phyloP scores from a whole-genome alignment of 2,329 filamentous ascomycete genomes.

The Penicillium rolfsii region DNA sequence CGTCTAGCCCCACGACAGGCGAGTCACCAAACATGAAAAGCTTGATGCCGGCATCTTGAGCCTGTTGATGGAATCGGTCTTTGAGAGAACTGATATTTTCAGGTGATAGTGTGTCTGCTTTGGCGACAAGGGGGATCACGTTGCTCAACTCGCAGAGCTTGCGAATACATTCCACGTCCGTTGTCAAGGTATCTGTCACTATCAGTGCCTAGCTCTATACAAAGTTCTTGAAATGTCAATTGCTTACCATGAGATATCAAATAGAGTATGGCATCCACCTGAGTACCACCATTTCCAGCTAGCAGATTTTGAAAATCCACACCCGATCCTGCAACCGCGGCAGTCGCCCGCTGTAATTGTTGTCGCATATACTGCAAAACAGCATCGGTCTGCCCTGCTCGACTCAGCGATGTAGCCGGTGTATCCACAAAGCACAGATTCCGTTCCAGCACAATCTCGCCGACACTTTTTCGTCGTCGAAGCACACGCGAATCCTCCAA shows the following conservation, averaged over 20 bases:
- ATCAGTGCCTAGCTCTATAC: background rate
- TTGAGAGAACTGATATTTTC: constrained; percentile 65
- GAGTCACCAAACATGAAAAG: constrained; percentile 67
- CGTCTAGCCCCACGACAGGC: constrained; percentile 27
- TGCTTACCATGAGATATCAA: constrained; percentile 69
- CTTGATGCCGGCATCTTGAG: constrained; percentile 56
- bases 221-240: constrained; percentile 28
- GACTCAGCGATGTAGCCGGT: constrained; percentile 60
- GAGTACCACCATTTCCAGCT: constrained; percentile 77
- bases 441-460: constrained; percentile 79
- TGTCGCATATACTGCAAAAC: constrained; percentile 74
- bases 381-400: constrained; percentile 58
- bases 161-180: constrained; percentile 73
- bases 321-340: constrained; percentile 66
- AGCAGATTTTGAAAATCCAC: constrained; percentile 75
- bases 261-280: constrained; percentile 86
- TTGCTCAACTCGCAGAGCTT: constrained; percentile 75
- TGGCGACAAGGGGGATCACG: constrained; percentile 79
- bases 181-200: constrained; percentile 57
- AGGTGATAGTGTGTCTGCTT: constrained; percentile 68
- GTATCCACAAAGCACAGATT: constrained; percentile 95
- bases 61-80: constrained; percentile 46
- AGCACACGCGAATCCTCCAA: constrained; percentile 66
- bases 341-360: constrained; percentile 65
- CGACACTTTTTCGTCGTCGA: constrained; percentile 69